Evolutionary conservation across 805 yeast genomes (phyloP).

Genomic region (Scheffersomyces amazonensis): DNA sequence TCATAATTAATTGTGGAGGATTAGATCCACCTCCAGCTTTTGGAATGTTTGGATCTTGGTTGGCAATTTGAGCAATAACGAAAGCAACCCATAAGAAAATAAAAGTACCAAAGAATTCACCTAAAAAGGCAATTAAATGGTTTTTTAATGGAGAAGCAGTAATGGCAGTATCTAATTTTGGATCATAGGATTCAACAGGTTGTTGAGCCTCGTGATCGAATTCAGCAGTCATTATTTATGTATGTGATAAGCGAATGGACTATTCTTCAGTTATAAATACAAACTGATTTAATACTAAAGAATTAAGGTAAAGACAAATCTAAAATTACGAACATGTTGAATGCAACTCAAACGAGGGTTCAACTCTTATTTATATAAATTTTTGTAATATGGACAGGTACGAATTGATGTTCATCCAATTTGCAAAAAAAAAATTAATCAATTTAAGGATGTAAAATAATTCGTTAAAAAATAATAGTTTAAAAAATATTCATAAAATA

Average conservation of each 20-base stretch:
- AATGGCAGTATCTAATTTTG: slow-evolving; percentile 13
- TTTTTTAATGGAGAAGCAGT: slow-evolving; percentile 32
- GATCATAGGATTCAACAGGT: slow-evolving; percentile 24
- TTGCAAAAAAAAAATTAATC: too few species aligned
- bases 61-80: slow-evolving; percentile 81
- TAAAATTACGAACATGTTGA: background rate
- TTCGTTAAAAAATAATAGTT: too few species aligned
- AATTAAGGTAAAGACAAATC: background rate
- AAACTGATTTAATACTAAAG: background rate
- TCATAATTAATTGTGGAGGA: slow-evolving; percentile 73
- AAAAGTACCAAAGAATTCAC: slow-evolving; percentile 86
- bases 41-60: slow-evolving; percentile 44
- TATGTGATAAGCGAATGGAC: background rate
- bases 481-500: too few species aligned
- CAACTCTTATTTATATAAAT: background rate
- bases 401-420: too few species aligned
- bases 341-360: background rate
- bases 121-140: slow-evolving; percentile 65
- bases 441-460: too few species aligned
- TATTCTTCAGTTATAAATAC: background rate
- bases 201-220: slow-evolving; percentile 27
- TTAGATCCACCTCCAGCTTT: slow-evolving; percentile 39
- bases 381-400: too few species aligned
- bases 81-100: slow-evolving; percentile 80
- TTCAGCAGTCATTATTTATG: slow-evolving; percentile 15